Conservation (phyloP, 176 grass and related monocot genomes). For the Musa schizocarpa region DNA sequence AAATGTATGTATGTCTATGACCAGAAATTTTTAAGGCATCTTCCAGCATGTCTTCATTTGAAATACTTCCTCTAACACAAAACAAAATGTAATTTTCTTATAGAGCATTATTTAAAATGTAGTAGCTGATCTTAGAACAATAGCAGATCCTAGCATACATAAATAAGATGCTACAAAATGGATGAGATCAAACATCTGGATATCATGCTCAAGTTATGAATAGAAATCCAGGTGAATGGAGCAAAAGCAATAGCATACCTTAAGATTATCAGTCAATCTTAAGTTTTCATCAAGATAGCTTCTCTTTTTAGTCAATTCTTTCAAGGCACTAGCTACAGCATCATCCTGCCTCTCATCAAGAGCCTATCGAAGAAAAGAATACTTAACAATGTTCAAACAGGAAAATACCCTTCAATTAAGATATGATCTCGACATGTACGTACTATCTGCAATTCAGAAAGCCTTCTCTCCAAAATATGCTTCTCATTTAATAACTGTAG, state of each 20-base stretch:
- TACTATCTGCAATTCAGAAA: constrained; percentile 82
- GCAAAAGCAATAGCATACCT: constrained; percentile 45
- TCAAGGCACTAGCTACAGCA: constrained; percentile 64
- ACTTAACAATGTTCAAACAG: background rate
- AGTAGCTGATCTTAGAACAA: background rate
- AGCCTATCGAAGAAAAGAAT: constrained; percentile 34
- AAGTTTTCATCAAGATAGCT: constrained; percentile 65
- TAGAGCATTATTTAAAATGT: background rate
- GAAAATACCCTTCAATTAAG: background rate
- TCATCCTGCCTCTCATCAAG: constrained; percentile 90
- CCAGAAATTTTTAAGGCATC: background rate
- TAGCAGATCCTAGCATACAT: background rate
- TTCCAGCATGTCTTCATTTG: background rate
- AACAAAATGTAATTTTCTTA: background rate
- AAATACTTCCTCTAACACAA: background rate
- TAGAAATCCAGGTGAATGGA: background rate
- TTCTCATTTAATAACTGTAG: constrained; percentile 73
- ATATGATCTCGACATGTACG: constrained; percentile 18
- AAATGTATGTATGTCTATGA: background rate
- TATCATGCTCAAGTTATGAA: background rate
- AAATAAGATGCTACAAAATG: background rate
- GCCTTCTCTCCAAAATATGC: constrained; percentile 85
- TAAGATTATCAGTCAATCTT: constrained; percentile 65
- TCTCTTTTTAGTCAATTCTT: constrained; percentile 81
- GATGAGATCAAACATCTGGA: background rate